Evolutionary conservation across 768 basidiomycete species (phyloP).

Genomic region (Tylopilus vinaceipallidus): DNA sequence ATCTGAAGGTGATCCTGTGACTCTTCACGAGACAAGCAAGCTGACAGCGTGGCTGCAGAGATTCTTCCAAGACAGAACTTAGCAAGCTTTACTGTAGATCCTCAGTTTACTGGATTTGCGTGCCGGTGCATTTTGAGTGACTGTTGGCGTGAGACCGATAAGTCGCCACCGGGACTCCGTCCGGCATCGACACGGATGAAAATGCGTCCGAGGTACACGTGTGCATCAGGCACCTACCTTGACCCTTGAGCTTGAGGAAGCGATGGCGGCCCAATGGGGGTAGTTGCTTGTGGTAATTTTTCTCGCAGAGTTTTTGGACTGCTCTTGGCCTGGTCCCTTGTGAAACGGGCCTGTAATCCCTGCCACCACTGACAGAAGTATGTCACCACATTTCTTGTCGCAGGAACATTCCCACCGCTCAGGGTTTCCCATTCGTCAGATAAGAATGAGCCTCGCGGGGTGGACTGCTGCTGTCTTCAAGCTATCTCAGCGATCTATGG

Average conservation of each 20-base stretch:
- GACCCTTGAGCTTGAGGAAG: too few species aligned
- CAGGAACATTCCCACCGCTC: conserved; percentile 7
- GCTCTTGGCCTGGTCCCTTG: too few species aligned
- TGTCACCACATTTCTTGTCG: conserved; percentile 10
- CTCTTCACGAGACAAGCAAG: not conserved
- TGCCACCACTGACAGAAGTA: conserved; percentile 11
- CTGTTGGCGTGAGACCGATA: not conserved
- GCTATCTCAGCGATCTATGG: conserved; percentile 22
- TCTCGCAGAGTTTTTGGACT: too few species aligned
- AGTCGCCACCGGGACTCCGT: too few species aligned
- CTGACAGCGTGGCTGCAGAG: conserved; percentile 41
- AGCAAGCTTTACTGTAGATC: conserved; percentile 12
- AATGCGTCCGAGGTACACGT: too few species aligned
- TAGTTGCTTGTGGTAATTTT: too few species aligned
- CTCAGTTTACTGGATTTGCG: conserved; percentile 2
- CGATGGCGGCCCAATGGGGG: too few species aligned
- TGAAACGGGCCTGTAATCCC: too few species aligned
- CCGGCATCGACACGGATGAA: too few species aligned
- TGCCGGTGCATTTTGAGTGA: not conserved
- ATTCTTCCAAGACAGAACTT: conserved; percentile 85
- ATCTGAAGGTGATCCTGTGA: conserved; percentile 64
- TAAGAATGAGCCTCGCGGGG: conserved; percentile 8
- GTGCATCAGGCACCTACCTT: conserved; percentile 5
- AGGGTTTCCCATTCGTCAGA: conserved; percentile 2
- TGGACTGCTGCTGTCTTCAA: not conserved